Conservation (phyloP, 2,329 filamentous ascomycete genomes). For the Raffaelea arxii region DNA sequence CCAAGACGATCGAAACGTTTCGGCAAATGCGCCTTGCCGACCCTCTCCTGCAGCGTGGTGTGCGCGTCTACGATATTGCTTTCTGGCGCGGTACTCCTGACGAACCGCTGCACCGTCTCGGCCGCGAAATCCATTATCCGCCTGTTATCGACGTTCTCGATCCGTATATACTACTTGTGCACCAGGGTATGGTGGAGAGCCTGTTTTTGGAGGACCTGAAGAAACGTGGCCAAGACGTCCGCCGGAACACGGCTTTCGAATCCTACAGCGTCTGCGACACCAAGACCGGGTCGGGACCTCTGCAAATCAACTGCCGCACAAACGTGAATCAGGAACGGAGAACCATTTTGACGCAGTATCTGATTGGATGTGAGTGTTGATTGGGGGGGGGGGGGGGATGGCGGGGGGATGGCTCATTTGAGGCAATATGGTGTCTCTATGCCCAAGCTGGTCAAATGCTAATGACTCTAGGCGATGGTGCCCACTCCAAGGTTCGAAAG, state of each 20-base stretch:
- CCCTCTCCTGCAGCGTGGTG: slow-evolving; percentile 54
- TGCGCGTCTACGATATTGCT: slow-evolving; percentile 63
- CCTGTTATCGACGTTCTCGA: slow-evolving; percentile 38
- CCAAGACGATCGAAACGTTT: slow-evolving; percentile 70
- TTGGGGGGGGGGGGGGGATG: too few species aligned
- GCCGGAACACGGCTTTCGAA: slow-evolving; percentile 54
- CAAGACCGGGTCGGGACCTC: slow-evolving; percentile 28
- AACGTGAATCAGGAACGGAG: slow-evolving; percentile 40
- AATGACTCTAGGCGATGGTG: slow-evolving; percentile 54
- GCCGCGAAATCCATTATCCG: slow-evolving; percentile 54
- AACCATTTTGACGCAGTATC: slow-evolving; percentile 45
- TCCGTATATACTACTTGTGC: slow-evolving; percentile 48
- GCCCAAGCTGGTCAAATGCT: too few species aligned
- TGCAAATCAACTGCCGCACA: slow-evolving; percentile 41
- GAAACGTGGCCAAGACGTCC: slow-evolving; percentile 53
- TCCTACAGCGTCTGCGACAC: slow-evolving; percentile 41
- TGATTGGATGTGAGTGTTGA: slow-evolving; percentile 51
- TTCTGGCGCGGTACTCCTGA: slow-evolving; percentile 59
- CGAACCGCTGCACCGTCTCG: slow-evolving; percentile 31
- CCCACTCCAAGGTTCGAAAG: slow-evolving; percentile 59
- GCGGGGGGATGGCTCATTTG: too few species aligned
- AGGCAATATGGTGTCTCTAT: too few species aligned
- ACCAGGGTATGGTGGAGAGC: slow-evolving; percentile 68
- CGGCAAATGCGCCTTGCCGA: slow-evolving; percentile 66
- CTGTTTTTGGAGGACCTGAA: slow-evolving; percentile 60